phyloP scores from a whole-genome alignment of 768 basidiomycete species.

The Xanthoconium stramineum region DNA sequence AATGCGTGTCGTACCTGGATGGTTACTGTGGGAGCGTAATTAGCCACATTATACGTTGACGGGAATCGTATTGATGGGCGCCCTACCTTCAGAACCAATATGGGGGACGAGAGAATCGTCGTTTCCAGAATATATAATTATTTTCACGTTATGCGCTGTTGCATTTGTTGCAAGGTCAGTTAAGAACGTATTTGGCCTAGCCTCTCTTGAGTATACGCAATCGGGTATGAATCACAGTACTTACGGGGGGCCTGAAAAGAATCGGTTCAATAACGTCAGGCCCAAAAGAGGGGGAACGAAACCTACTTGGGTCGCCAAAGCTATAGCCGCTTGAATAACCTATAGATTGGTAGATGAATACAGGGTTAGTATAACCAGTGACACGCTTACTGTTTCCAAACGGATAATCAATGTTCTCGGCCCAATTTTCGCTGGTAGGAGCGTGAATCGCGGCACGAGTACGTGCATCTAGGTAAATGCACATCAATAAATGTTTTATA shows the following conservation, averaged over 20 bases:
- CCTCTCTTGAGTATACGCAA: constrained; percentile 9
- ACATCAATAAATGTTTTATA: neutral
- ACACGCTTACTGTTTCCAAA: constrained; percentile 31
- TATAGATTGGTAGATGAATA: constrained; percentile 7
- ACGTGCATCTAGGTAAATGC: constrained; percentile 40
- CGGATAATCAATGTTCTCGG: constrained; percentile 31
- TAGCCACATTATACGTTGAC: neutral
- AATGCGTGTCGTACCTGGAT: constrained; percentile 52
- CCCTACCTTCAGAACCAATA: constrained; percentile 57
- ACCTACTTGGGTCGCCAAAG: constrained; percentile 35
- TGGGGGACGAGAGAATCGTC: constrained; percentile 67
- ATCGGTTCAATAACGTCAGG: neutral
- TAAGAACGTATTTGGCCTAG: constrained; percentile 61
- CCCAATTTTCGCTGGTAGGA: constrained; percentile 55
- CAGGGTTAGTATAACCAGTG: neutral
- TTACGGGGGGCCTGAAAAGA: constrained; percentile 33
- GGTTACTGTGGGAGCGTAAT: constrained; percentile 37
- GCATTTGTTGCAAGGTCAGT: constrained; percentile 65
- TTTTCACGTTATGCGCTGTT: constrained; percentile 44
- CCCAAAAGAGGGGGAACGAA: neutral
- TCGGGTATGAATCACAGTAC: constrained; percentile 4
- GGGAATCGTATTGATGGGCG: neutral
- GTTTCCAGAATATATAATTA: constrained; percentile 68
- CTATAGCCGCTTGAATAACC: constrained; percentile 18
- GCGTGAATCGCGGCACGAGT: constrained; percentile 66